These are phyloP conservation scores for Boletellus emodensis DNA, from an alignment of 768 basidiomycete genomes.

Conservation along the genomic window DNA sequence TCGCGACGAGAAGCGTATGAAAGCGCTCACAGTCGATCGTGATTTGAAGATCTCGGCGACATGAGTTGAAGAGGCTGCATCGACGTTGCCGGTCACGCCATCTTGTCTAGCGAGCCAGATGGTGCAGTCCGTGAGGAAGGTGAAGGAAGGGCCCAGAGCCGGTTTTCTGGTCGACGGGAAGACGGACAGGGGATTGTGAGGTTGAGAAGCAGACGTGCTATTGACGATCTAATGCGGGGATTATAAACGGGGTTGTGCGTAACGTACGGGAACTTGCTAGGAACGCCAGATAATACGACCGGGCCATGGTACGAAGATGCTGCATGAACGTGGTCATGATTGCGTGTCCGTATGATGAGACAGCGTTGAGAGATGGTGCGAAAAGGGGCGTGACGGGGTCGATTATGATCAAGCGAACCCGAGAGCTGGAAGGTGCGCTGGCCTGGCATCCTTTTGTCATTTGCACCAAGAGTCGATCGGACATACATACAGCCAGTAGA, in stretches of 20 bases:
- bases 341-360: constrained; percentile 73
- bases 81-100: constrained; percentile 4
- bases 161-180: constrained; percentile 52
- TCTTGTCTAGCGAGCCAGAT: constrained; percentile 55
- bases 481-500: constrained; percentile 25
- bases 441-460: constrained; percentile 9
- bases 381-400: constrained; percentile 65
- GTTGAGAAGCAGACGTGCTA: constrained; percentile 38
- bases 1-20: background rate
- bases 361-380: constrained; percentile 56
- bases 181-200: constrained; percentile 31
- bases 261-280: constrained; percentile 43
- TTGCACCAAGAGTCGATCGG: background rate
- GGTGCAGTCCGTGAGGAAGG: constrained; percentile 67
- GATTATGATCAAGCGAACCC: constrained; percentile 51
- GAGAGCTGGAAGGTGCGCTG: constrained; percentile 5
- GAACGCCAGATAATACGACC: constrained; percentile 41
- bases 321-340: constrained; percentile 70
- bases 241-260: background rate
- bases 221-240: constrained; percentile 53
- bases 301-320: constrained; percentile 50
- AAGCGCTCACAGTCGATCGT: constrained; percentile 34
- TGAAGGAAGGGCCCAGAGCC: constrained; percentile 72
- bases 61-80: constrained; percentile 24
- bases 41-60: constrained; percentile 43